phyloP scores from a whole-genome alignment of 495 filamentous ascomycete species.

The Aspergillus affinis region DNA sequence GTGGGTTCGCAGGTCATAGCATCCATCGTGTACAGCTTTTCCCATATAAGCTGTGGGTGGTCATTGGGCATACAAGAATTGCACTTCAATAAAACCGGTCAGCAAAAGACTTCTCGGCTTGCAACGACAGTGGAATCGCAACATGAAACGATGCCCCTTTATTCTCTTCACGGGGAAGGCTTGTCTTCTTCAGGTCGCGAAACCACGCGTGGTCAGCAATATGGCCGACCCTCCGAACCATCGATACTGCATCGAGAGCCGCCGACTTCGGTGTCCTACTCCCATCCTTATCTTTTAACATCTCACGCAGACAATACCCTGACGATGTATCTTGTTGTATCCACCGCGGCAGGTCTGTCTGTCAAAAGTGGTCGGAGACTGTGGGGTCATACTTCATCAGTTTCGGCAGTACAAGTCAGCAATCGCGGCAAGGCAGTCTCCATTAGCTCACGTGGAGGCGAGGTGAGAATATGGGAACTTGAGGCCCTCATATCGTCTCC shows the following conservation, averaged over 20 bases:
- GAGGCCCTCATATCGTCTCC: slow-evolving; percentile 65
- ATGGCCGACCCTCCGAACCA: slow-evolving; percentile 17
- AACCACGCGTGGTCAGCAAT: neutral
- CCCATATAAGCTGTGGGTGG: slow-evolving; percentile 66
- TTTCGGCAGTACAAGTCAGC: slow-evolving; percentile 82
- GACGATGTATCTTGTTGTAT: slow-evolving; percentile 80
- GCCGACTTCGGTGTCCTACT: slow-evolving; percentile 79
- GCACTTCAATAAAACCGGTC: slow-evolving; percentile 55
- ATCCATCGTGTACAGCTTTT: slow-evolving; percentile 77
- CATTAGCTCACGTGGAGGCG: slow-evolving; percentile 76
- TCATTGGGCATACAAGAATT: slow-evolving; percentile 89
- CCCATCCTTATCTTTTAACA: slow-evolving; percentile 86
- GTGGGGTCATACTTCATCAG: slow-evolving; percentile 93
- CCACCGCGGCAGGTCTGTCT: slow-evolving; percentile 60
- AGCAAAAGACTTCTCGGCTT: slow-evolving; percentile 56
- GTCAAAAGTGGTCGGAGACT: slow-evolving; percentile 76
- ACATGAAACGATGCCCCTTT: slow-evolving; percentile 37
- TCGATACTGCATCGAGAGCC: slow-evolving; percentile 41
- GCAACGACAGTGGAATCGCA: slow-evolving; percentile 47
- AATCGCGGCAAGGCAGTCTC: slow-evolving; percentile 88
- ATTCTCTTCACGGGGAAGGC: slow-evolving; percentile 32
- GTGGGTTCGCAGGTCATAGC: slow-evolving; percentile 62
- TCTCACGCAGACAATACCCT: slow-evolving; percentile 92
- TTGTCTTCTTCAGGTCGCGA: neutral
- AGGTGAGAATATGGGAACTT: slow-evolving; percentile 92